phyloP scores from a whole-genome alignment of 305 asterid genomes.

The Fraxinus sp. region DNA sequence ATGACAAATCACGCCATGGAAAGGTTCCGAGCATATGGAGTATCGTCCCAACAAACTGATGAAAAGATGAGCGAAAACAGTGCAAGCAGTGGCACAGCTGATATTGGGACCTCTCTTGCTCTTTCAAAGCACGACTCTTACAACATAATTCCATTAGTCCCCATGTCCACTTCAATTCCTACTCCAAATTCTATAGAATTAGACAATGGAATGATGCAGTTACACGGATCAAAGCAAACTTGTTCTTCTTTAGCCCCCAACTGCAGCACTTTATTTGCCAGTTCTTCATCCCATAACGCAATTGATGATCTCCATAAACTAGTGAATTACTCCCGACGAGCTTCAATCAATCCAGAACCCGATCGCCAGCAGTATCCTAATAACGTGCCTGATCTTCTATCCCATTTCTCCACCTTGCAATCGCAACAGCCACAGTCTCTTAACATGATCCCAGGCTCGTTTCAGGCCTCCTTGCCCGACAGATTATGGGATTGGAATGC shows the following conservation, averaged over 20 bases:
- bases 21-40: slow-evolving; percentile 17
- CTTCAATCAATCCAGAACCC: slow-evolving; percentile 17
- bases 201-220: slow-evolving; percentile 1
- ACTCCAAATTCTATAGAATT: slow-evolving; percentile 8
- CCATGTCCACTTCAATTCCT: slow-evolving; percentile 17
- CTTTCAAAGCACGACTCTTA: slow-evolving; percentile 37
- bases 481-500: slow-evolving; percentile 76
- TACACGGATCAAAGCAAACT: slow-evolving; percentile 23
- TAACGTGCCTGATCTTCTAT: slow-evolving; percentile 28
- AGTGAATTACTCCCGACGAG: slow-evolving; percentile 40
- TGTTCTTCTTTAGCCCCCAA: slow-evolving; percentile 1
- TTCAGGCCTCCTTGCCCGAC: slow-evolving; percentile 43
- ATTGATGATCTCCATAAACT: slow-evolving; percentile 58
- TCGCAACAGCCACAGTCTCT: slow-evolving; percentile 25
- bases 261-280: slow-evolving; percentile 23
- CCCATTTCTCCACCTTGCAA: slow-evolving; percentile 36
- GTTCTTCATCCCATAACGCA: slow-evolving; percentile 25
- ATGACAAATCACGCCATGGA: slow-evolving; percentile 15
- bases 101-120: slow-evolving; percentile 41
- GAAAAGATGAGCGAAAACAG: slow-evolving; percentile 41
- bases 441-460: slow-evolving; percentile 27
- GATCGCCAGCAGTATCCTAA: slow-evolving; percentile 19
- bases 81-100: slow-evolving; percentile 41
- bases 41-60: slow-evolving; percentile 20
- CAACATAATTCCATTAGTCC: slow-evolving; percentile 29